Conservation (phyloP, 2,329 filamentous ascomycete species). For the Macrophomina tecta region DNA sequence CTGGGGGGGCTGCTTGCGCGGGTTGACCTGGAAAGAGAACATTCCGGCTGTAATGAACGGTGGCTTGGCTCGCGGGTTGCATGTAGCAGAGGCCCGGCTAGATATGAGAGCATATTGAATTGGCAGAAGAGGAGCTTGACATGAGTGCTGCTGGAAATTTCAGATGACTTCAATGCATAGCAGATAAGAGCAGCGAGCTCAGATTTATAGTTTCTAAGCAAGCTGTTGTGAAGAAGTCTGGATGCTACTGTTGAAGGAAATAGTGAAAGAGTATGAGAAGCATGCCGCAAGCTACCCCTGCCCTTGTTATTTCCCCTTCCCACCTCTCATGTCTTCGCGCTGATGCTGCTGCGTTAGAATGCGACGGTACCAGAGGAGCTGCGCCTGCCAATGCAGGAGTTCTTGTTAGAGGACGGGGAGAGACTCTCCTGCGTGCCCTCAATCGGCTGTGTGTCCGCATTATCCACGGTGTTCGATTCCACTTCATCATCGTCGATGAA, state of each 20-base stretch:
- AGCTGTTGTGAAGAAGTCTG: neutral
- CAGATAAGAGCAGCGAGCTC: neutral
- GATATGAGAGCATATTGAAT: no score
- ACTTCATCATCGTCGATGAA: slow-evolving; percentile 3
- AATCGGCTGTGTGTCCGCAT: neutral
- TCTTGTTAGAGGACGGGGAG: no score
- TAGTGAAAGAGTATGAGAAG: no score
- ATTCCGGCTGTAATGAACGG: no score
- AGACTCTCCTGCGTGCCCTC: neutral
- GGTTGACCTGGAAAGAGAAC: no score
- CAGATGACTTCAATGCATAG: neutral
- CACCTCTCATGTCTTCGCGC: no score
- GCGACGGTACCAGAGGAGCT: neutral
- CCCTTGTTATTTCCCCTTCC: no score
- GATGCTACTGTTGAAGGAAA: neutral
- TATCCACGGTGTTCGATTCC: neutral
- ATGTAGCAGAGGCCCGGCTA: no score
- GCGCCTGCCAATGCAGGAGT: neutral
- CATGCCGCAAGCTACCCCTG: no score
- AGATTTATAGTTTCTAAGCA: neutral
- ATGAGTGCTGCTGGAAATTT: no score
- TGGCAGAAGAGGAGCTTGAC: no score
- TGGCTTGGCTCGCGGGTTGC: no score
- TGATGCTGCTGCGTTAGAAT: neutral
- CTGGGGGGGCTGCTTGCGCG: neutral